Percentiles rank a stretch among this genome's conserved stretches.
Evolutionary conservation across 208 protist species (phyloP).

Genomic region (Endotrypanum monterogeii): DNA sequence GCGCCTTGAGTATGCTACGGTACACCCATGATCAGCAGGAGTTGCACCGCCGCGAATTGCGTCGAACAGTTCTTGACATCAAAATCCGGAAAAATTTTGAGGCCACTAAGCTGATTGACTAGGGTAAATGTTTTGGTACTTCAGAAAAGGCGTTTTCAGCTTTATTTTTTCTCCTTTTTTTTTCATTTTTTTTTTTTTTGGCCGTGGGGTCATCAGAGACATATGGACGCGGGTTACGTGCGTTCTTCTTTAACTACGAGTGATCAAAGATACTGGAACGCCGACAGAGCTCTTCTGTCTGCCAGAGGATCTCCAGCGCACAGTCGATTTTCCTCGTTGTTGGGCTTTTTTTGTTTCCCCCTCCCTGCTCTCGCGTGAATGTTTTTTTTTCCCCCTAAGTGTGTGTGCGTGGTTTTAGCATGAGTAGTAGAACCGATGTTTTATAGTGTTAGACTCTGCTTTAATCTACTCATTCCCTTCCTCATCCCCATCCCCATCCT

Average conservation of each 20-base stretch:
- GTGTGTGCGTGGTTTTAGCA: background rate
- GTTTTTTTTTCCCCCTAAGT: background rate
- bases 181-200: background rate
- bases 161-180: constrained; percentile 1
- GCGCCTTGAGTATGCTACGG: background rate
- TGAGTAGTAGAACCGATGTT: too few relatives aligned
- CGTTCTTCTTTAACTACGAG: background rate
- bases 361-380: background rate
- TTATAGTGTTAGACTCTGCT: too few relatives aligned
- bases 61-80: background rate
- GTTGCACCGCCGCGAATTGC: constrained; percentile 10
- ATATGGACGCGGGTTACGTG: too few relatives aligned
- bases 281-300: background rate
- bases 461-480: too few relatives aligned
- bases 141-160: background rate
- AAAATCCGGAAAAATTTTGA: constrained; percentile 1
- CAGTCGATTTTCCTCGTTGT: background rate
- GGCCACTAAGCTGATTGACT: background rate
- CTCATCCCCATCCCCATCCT: too few relatives aligned
- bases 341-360: background rate
- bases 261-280: too few relatives aligned
- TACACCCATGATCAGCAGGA: constrained; percentile 15
- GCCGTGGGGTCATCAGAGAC: too few relatives aligned
- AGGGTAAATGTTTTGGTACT: background rate
- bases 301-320: background rate